Conservation (phyloP, 208 protist genomes). For the Trichomonas gallinae region DNA sequence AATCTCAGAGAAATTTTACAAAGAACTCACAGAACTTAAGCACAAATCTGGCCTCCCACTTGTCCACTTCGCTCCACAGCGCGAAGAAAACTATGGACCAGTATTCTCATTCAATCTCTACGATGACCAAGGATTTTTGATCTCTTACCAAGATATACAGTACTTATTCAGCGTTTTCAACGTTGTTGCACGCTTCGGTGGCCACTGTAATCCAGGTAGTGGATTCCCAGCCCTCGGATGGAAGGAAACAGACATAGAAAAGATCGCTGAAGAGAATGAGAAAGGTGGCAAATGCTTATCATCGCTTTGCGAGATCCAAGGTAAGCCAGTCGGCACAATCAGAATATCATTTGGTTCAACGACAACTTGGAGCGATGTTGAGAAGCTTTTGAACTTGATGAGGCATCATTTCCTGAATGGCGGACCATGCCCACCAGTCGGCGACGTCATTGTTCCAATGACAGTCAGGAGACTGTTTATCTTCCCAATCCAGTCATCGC, state of each 20-base stretch:
- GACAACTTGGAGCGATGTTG: not conserved
- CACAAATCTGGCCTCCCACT: not conserved
- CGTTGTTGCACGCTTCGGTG: not conserved
- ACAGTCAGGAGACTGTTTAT: not conserved
- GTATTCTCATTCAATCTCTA: not conserved
- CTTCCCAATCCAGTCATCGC: not conserved
- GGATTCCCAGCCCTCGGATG: not conserved
- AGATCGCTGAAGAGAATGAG: not conserved
- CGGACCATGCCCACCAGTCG: not conserved
- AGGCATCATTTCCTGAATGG: not conserved
- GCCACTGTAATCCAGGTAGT: not conserved
- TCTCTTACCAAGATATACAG: not conserved
- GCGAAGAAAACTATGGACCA: not conserved
- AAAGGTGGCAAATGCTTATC: not conserved
- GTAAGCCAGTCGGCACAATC: not conserved
- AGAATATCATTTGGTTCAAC: slow-evolving; percentile 9
- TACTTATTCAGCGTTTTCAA: not conserved
- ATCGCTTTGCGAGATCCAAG: not conserved
- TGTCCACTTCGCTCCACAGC: not conserved
- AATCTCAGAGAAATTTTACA: not conserved
- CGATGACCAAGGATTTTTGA: not conserved
- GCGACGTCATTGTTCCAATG: not conserved
- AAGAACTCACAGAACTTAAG: not conserved
- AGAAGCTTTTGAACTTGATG: not conserved
- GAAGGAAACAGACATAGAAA: not conserved